phyloP scores from a whole-genome alignment of 352 stramenopile genomes.

The Globisporangium orthogonon region DNA sequence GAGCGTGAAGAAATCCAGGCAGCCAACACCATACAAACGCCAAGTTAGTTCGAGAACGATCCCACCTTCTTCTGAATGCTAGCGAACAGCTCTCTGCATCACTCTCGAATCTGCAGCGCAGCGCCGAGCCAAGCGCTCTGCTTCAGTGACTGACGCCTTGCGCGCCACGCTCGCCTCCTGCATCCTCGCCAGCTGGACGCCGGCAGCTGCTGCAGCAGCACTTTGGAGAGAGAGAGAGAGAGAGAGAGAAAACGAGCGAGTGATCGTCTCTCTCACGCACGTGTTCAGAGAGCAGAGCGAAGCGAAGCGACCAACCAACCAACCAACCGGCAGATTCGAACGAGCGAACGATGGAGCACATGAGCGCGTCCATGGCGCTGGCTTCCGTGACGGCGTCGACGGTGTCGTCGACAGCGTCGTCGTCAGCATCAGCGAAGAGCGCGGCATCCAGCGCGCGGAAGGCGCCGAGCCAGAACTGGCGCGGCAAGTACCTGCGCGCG shows the following conservation, averaged over 20 bases:
- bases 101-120: background rate
- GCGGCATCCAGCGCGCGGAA: too few relatives aligned
- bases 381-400: slow-evolving; percentile 1
- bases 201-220: background rate
- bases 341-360: background rate
- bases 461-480: slow-evolving; percentile 40
- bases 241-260: background rate
- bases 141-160: too few relatives aligned
- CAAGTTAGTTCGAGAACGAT: background rate
- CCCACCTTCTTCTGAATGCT: background rate
- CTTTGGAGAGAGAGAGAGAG: background rate
- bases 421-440: background rate
- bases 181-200: background rate
- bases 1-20: background rate
- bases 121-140: background rate
- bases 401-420: background rate
- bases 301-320: background rate
- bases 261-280: background rate
- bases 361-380: background rate
- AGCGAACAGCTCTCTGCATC: slow-evolving; percentile 1
- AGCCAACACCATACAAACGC: background rate
- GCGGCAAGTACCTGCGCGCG: slow-evolving; percentile 69
- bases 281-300: too few relatives aligned
- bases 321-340: background rate
- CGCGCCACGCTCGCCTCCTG: too few relatives aligned